phyloP scores from a whole-genome alignment of 306 rosid genomes.

The Carpinus fangiana region DNA sequence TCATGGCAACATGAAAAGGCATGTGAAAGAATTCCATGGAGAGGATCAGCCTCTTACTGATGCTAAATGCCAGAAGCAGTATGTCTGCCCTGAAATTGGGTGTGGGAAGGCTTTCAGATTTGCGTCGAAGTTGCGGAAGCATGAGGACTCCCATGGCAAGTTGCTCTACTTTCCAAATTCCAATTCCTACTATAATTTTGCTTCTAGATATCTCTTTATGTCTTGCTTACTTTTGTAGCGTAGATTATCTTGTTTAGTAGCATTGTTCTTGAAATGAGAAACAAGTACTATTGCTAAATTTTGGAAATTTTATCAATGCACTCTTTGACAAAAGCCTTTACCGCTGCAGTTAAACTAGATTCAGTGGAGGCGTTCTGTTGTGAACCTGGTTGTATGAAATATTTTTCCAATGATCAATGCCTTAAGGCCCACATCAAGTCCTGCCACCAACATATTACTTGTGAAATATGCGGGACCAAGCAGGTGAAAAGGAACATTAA shows the following conservation, averaged over 20 bases:
- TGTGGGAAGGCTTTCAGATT: slow-evolving; percentile 71
- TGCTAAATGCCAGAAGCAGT: slow-evolving; percentile 40
- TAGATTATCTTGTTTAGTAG: neutral
- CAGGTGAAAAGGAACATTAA: slow-evolving; percentile 77
- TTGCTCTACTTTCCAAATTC: neutral
- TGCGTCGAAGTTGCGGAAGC: slow-evolving; percentile 58
- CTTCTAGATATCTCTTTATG: neutral
- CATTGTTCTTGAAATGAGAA: neutral
- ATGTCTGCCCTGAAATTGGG: slow-evolving; percentile 60
- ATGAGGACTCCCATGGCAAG: slow-evolving; percentile 78
- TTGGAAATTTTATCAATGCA: neutral
- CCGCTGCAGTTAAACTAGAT: slow-evolving; percentile 64
- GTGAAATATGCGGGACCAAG: slow-evolving; percentile 63
- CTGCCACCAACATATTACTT: slow-evolving; percentile 60
- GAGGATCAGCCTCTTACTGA: slow-evolving; percentile 27
- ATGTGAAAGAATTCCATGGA: slow-evolving; percentile 52
- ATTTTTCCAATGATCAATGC: slow-evolving; percentile 58
- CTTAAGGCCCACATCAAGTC: slow-evolving; percentile 65
- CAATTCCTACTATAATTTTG: neutral
- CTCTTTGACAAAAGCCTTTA: slow-evolving; percentile 13
- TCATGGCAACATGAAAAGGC: slow-evolving; percentile 57
- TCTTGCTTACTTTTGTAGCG: neutral
- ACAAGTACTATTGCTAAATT: neutral
- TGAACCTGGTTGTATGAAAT: slow-evolving; percentile 71
- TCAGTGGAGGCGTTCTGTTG: slow-evolving; percentile 63